phyloP scores from a whole-genome alignment of 1,139 yeast genomes.

The Zhuliangozyma parablackwelliae region DNA sequence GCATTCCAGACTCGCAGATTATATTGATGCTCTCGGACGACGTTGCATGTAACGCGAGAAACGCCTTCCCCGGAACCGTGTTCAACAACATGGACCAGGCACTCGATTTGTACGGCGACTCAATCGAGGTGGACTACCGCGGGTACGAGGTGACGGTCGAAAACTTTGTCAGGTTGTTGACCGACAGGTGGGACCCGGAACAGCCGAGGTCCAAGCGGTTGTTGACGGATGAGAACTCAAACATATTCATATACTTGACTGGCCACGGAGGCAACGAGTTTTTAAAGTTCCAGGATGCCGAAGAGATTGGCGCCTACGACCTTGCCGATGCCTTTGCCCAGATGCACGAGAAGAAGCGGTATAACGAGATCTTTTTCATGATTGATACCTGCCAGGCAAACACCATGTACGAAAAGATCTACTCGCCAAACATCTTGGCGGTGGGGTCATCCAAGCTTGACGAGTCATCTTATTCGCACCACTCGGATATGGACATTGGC shows the following conservation, averaged over 20 bases:
- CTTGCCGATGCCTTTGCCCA: conserved; percentile 96
- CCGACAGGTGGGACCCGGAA: conserved; percentile 92
- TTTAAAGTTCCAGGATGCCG: conserved; percentile 96
- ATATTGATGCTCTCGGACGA: conserved; percentile 95
- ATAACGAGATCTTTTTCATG: conserved; percentile 94
- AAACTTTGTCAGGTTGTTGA: conserved; percentile 80
- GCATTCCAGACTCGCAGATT: conserved; percentile 97
- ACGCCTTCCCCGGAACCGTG: conserved; percentile 93
- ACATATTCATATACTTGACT: conserved; percentile 89
- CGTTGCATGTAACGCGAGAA: conserved; percentile 93
- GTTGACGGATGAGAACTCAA: conserved; percentile 88
- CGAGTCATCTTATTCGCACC: conserved; percentile 92
- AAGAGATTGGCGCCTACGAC: conserved; percentile 92
- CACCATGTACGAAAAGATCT: conserved; percentile 90
- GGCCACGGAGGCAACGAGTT: conserved; percentile 99
- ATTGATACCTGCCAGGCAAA: conserved; percentile 98
- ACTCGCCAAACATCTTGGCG: conserved; percentile 87
- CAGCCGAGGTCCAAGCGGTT: conserved; percentile 90
- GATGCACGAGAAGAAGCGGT: conserved; percentile 92
- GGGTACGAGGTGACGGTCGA: conserved; percentile 99
- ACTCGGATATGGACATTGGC: conserved; percentile 91
- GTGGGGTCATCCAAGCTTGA: conserved; percentile 90
- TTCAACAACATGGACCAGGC: conserved; percentile 92
- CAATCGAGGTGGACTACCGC: conserved; percentile 91
- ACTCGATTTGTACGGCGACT: conserved; percentile 90